Conservation (phyloP, 129 eudicot genomes). For the Flaveria trinervia region DNA sequence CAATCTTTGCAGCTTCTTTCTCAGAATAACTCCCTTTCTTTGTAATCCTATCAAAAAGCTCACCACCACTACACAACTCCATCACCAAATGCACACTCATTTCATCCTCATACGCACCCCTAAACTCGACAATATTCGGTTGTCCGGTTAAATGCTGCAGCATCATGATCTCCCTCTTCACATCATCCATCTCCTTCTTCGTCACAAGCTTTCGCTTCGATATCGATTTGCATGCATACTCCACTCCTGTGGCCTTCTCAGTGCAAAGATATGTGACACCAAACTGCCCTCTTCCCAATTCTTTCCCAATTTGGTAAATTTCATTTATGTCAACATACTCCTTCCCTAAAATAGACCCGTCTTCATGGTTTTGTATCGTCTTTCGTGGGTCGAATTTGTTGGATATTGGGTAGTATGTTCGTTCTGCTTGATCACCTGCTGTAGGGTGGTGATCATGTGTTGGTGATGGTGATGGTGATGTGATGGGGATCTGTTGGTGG, state of each 20-base stretch:
- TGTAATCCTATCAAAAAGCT: conserved; percentile 79
- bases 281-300: conserved; percentile 87
- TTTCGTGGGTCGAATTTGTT: conserved; percentile 17
- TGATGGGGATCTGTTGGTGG: conserved; percentile 56
- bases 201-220: conserved; percentile 58
- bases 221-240: conserved; percentile 86
- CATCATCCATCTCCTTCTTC: conserved; percentile 62
- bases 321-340: conserved; percentile 54
- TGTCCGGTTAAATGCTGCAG: conserved; percentile 80
- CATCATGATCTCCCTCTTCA: conserved; percentile 74
- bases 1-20: conserved; percentile 78
- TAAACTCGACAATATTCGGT: conserved; percentile 85
- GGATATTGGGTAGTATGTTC: conserved; percentile 31
- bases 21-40: conserved; percentile 76
- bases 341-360: conserved; percentile 58
- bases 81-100: conserved; percentile 67
- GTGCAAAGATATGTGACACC: conserved; percentile 82
- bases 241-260: conserved; percentile 50
- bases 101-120: conserved; percentile 81
- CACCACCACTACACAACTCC: conserved; percentile 94
- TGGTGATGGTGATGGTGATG: conserved; percentile 54
- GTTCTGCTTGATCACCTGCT: conserved; percentile 30
- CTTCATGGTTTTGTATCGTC: conserved; percentile 19
- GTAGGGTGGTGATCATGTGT: conserved; percentile 6
- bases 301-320: conserved; percentile 58